Base-by-base conservation (phyloP, 257 asterid genomes). In the Orobanche coerulescens region DNA sequence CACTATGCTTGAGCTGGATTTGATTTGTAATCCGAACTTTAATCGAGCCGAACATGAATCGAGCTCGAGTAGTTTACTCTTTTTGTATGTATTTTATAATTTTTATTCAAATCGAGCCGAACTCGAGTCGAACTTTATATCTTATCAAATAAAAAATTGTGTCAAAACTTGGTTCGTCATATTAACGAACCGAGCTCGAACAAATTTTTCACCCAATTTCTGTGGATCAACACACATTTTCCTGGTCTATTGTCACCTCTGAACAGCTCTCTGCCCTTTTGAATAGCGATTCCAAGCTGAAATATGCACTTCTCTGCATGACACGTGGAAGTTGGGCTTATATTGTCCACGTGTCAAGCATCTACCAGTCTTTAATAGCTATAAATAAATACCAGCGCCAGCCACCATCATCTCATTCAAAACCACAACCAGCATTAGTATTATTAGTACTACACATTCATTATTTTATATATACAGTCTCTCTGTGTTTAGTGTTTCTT, bases 371-470 rank as follows among this genome's bases (percentile, higher is more conserved):
- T 30, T 11, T 23, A 49, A 40, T 49, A 42, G 4, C 54, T 65
- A 65, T 65, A 71, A 65, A 65, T 65, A 71, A 65, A 71, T 65
- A 50, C 53, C 51, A 13, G 0, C 19, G 16, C 46, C 28, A 15
- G 7, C 1, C 62, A 56, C 34, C 18, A 5, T 13, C 15, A n/a
- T n/a, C n/a, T n/a, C n/a, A n/a, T n/a, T n/a, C n/a, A n/a, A n/a
- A n/a, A n/a, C n/a, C n/a, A n/a, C n/a, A n/a, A n/a, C n/a, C 22
- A 61, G 2, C 26, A 24, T 0, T 20, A 36, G 1, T 16, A 51
- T 20, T 51, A 22, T 18, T n/a, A 4, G 16, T 20, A 10, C 30
- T 13, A 65, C 37, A 63, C 62, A 63, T 44, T 55, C 42, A 63
- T 52, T n/a, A n/a, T n/a, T n/a, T n/a, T n/a, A n/a, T n/a, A n/a